A percentile compares a stretch with the other conserved stretches of the same genome.
phyloP scores from a whole-genome alignment of 176 grass and related monocot genomes.

The Echinochloa phyllopogon region DNA sequence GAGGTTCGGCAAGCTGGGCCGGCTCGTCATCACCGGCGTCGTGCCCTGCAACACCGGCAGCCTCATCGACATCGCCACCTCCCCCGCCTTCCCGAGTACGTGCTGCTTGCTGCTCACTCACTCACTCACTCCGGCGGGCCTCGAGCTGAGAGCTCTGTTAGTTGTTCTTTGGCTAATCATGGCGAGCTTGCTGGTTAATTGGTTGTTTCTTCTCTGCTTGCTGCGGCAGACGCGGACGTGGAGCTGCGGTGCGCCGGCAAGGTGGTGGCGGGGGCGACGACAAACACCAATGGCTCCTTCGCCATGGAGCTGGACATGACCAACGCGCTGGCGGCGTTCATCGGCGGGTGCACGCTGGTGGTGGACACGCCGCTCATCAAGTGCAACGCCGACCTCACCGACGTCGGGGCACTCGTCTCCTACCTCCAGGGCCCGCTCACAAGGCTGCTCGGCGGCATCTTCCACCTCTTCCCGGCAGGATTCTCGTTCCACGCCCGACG shows the following conservation, averaged over 20 bases:
- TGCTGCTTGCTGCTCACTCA: fast-evolving
- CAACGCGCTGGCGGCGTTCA: conserved; percentile 37
- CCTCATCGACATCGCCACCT: conserved; percentile 59
- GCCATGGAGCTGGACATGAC: conserved; percentile 53
- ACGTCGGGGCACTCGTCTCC: conserved; percentile 49
- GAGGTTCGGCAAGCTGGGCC: conserved; percentile 36
- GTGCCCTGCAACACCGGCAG: conserved; percentile 65
- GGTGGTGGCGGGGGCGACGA: conserved; percentile 59
- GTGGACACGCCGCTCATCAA: conserved; percentile 68
- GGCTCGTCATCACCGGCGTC: conserved; percentile 47
- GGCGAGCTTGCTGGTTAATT: not conserved
- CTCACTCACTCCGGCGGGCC: too few species aligned
- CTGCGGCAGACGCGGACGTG: conserved; percentile 54
- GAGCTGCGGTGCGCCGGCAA: conserved; percentile 53
- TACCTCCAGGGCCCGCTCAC: conserved; percentile 60
- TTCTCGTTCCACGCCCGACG: conserved; percentile 47
- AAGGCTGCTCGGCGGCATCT: conserved; percentile 43
- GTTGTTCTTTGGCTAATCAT: too few species aligned
- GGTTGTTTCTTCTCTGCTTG: not conserved
- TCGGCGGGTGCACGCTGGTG: conserved; percentile 60
- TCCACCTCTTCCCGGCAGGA: conserved; percentile 51
- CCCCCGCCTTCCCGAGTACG: conserved; percentile 58
- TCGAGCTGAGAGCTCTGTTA: too few species aligned
- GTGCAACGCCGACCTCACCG: conserved; percentile 54
- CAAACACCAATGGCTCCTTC: conserved; percentile 59